Evolutionary conservation across 2,329 filamentous ascomycete genomes (phyloP).

Genomic region (Pestalotiopsis sp.): DNA sequence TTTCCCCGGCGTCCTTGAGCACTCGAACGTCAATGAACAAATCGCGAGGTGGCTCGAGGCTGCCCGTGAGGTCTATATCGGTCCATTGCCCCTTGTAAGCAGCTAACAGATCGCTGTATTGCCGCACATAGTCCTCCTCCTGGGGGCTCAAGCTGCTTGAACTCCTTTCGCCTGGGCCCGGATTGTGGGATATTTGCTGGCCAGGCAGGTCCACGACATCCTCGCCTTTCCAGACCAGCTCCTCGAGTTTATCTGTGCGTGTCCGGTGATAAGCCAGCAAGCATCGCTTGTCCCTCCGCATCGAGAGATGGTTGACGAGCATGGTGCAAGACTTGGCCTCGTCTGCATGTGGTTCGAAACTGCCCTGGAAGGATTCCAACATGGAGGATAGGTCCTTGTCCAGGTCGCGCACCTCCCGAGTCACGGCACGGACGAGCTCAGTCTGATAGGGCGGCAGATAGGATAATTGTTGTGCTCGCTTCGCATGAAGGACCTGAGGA

Average conservation of each 20-base stretch:
- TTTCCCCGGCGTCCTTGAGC: slow-evolving; percentile 94
- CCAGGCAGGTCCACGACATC: slow-evolving; percentile 76
- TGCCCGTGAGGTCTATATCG: slow-evolving; percentile 93
- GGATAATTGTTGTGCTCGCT: slow-evolving; percentile 84
- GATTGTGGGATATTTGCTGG: slow-evolving; percentile 48
- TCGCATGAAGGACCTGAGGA: slow-evolving; percentile 85
- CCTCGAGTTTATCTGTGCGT: slow-evolving; percentile 87
- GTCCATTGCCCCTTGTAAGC: slow-evolving; percentile 99
- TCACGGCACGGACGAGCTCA: slow-evolving; percentile 84
- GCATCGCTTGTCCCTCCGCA: slow-evolving; percentile 95
- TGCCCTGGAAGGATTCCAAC: slow-evolving; percentile 79
- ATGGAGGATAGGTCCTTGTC: slow-evolving; percentile 82
- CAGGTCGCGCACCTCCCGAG: slow-evolving; percentile 90
- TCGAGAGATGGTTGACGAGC: slow-evolving; percentile 90
- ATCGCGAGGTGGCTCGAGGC: slow-evolving; percentile 90
- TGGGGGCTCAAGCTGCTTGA: slow-evolving; percentile 88
- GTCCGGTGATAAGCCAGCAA: slow-evolving; percentile 92
- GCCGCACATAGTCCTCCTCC: slow-evolving; percentile 93
- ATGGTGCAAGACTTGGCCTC: slow-evolving; percentile 85
- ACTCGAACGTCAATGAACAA: slow-evolving; percentile 97
- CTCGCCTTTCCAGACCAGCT: slow-evolving; percentile 87
- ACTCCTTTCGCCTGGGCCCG: slow-evolving; percentile 49
- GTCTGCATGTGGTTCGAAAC: slow-evolving; percentile 82
- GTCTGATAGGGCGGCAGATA: slow-evolving; percentile 91
- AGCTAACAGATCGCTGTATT: slow-evolving; percentile 90